Evolutionary conservation across 2,329 filamentous ascomycete species (phyloP), one percentile per base, ranked within the genome.

Genomic region (Fusarium fujikuroi): DNA sequence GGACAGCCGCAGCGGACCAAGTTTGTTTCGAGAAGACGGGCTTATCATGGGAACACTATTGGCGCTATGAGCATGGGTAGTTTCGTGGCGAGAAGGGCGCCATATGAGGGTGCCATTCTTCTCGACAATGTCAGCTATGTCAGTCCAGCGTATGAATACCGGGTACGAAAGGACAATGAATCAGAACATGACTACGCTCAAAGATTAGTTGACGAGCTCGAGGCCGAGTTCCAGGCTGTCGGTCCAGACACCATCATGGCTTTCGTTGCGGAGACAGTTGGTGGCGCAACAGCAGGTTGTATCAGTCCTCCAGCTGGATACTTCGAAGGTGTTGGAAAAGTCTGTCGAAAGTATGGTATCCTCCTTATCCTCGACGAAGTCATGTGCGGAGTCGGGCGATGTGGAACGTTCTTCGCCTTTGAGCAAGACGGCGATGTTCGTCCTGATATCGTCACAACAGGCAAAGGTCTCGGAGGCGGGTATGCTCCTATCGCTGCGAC

Each of bases 341-440:
- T 96, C 3, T 96, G 93, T 79, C 87, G 92, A 59, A 89, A 88
- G 68, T 86, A 95, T 76, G 93, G 92, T 1, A 90, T 91, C 0
- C 86, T 96, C 0, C 84, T 96, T n/a, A 91, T 95, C 50, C 82
- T 95, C 1, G 94, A 96, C 76, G 93, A 95, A 58, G 87, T 94
- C 49, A 93, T 95, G 92, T 91, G 88, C 53, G 91, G 91, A 5
- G 87, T 88, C 80, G 90, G 91, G 3, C 83, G 90, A 2, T 86
- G 85, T 0, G 90, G 90, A 0, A 86, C 83, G 9, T 80, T 91
- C 72, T 87, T 93, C 80, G 88, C 89, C 3, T 93, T 89, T 87
- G 85, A 92, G 73, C 84, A 89, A 53, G 86, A 90, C 34, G 85
- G 81, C 1, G 83, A 88, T 9, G 84, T 85, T 2, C 60, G 60